Evolutionary conservation across 371 early-diverging fungal genomes (phyloP), one percentile per base, ranked within the genome.

Genomic region (Circinella umbellata): DNA sequence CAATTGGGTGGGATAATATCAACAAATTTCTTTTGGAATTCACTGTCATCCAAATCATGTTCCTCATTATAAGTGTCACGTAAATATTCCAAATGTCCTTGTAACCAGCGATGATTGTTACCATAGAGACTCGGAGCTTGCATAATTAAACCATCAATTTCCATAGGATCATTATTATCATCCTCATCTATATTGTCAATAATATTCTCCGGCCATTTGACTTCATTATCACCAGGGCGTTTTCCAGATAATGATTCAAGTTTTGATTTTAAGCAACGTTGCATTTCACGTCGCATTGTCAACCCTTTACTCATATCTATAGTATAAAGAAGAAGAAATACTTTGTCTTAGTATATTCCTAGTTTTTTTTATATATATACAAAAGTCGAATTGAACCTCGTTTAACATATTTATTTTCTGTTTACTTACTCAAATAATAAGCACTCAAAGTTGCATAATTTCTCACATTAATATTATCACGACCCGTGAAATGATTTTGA

Each of bases 1-100:
- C 93, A 93, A 11, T 80, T 51, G 0, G 62, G 27, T 11, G 95
- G 95, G 10, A 95, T 69, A 6, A 80, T 80, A 18, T 85, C 79
- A 0, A 90, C 68, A 66, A 88, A 85, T 5, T 85, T 80, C 0
- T 66, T 47, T 63, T 80, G 83, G 57, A 91, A 88, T 6, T 80
- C 77, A 15, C 53, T 37, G 61, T 80, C 68, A 46, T 79, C 72
- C 35, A 78, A 61, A 17, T 72, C 64, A 20, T 68, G 60, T 54
- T 84, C 86, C n/a, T 76, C 73, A 6, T 70, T 64, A 71, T 88
- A 87, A 1, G 73, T 38, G 3, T 75, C 72, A 2, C 71, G 72
- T 42, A 86, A 73, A 0, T 68, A 62, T 6, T 73, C 63, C 34
- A 84, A 61, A 51, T 82, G 78, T n/a, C 72, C 60, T 51, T 73